Percentiles rank a stretch among this genome's conserved stretches.
Conservation (phyloP, 2,329 filamentous ascomycete genomes). For the Cladosporium oxysporum region DNA sequence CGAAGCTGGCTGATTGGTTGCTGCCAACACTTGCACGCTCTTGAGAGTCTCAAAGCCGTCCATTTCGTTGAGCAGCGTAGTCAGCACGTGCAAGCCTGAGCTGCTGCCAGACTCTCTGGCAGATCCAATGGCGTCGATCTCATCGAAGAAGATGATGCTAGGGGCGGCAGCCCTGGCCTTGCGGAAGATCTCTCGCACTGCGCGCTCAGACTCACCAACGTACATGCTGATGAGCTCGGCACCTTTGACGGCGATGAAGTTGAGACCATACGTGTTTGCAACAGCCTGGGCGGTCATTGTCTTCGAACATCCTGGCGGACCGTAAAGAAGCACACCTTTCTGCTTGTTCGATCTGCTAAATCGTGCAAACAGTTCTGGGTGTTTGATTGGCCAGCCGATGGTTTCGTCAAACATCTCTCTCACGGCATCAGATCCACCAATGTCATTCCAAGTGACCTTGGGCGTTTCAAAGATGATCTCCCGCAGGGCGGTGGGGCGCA, state of each 20-base stretch:
- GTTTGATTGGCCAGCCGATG: constrained; percentile 60
- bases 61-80: constrained; percentile 90
- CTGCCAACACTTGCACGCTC: constrained; percentile 83
- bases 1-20: constrained; percentile 85
- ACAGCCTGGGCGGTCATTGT: constrained; percentile 89
- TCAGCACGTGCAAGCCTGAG: constrained; percentile 76
- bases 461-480: constrained; percentile 88
- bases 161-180: constrained; percentile 83
- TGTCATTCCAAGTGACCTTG: constrained; percentile 81
- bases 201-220: constrained; percentile 89
- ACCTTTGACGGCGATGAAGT: constrained; percentile 93
- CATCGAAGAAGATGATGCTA: constrained; percentile 95
- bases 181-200: constrained; percentile 80
- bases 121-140: constrained; percentile 81
- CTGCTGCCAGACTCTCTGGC: constrained; percentile 52
- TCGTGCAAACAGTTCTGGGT: constrained; percentile 53
- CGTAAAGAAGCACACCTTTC: constrained; percentile 86
- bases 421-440: constrained; percentile 67
- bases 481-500: constrained; percentile 83
- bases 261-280: constrained; percentile 85
- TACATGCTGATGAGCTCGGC: constrained; percentile 96
- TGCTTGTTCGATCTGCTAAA: constrained; percentile 59
- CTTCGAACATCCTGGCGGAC: constrained; percentile 92
- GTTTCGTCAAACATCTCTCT: constrained; percentile 63
- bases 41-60: constrained; percentile 86